These are phyloP conservation scores for Brassica nigra DNA, from an alignment of 345 rosid genomes.

Conservation along the genomic window DNA sequence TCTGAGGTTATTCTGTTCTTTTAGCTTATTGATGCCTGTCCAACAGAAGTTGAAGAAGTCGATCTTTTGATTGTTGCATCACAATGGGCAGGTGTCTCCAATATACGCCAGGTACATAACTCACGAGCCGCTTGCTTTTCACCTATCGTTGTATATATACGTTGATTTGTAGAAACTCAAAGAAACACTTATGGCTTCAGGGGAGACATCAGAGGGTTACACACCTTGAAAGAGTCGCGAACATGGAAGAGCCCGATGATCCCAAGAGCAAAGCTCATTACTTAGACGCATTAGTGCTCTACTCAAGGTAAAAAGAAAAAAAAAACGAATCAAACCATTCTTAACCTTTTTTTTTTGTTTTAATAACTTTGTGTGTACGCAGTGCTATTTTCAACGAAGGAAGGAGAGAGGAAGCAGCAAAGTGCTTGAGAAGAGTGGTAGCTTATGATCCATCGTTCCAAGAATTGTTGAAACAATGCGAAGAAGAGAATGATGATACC, in stretches of 20 bases:
- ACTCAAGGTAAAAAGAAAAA: conserved; percentile 48
- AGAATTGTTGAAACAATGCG: conserved; percentile 59
- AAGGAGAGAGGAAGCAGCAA: conserved; percentile 72
- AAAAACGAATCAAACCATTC: not conserved
- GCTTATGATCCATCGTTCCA: conserved; percentile 61
- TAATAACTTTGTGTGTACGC: conserved; percentile 15
- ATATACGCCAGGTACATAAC: conserved; percentile 58
- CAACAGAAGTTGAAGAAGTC: conserved; percentile 52
- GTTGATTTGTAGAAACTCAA: not conserved
- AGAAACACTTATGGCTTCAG: conserved; percentile 41
- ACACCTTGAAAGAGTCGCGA: conserved; percentile 74
- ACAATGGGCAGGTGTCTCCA: conserved; percentile 79
- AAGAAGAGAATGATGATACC: conserved; percentile 46
- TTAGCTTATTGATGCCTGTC: conserved; percentile 60
- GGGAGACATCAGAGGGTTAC: conserved; percentile 66
- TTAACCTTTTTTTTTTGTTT: no score
- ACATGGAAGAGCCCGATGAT: conserved; percentile 68
- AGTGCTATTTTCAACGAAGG: conserved; percentile 63
- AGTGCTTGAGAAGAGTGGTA: conserved; percentile 58
- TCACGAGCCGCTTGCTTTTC: not conserved
- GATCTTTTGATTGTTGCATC: conserved; percentile 76
- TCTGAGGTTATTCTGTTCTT: conserved; percentile 8
- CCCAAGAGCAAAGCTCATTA: conserved; percentile 74
- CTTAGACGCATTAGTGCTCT: conserved; percentile 65
- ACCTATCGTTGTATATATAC: not conserved